phyloP scores from a whole-genome alignment of 2,329 filamentous ascomycete species.

The Macroventuria anomochaeta region DNA sequence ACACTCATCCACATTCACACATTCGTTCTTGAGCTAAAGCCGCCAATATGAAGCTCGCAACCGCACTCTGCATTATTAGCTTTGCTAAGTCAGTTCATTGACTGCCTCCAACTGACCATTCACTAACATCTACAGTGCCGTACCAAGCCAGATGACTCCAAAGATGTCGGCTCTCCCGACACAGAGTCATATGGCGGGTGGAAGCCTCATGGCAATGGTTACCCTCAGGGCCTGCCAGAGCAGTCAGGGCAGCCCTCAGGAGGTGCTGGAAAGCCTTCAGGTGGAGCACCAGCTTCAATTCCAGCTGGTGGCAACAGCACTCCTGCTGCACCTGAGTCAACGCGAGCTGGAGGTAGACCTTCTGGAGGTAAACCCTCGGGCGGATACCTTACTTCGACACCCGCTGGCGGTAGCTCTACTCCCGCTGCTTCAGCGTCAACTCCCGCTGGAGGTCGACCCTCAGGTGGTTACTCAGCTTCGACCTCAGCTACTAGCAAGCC shows the following conservation, averaged over 20 bases:
- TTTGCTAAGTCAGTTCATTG: constrained; percentile 25
- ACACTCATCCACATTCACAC: constrained; percentile 6
- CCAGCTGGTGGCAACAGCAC: not conserved
- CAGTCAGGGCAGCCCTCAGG: not conserved
- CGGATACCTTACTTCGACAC: not conserved
- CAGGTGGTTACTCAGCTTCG: too few species aligned
- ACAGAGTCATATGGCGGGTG: not conserved
- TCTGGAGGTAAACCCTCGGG: too few species aligned
- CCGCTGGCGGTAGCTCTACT: not conserved
- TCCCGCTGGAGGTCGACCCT: too few species aligned
- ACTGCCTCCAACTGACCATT: not conserved
- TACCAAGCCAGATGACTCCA: not conserved
- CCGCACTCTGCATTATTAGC: constrained; percentile 27
- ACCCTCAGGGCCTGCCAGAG: not conserved
- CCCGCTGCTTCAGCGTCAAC: too few species aligned
- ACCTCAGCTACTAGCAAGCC: too few species aligned
- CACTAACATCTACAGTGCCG: not conserved
- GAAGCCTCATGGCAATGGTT: not conserved
- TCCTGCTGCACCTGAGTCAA: too few species aligned
- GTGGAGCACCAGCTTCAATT: not conserved
- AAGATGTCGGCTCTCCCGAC: not conserved
- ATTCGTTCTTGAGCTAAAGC: constrained; percentile 1
- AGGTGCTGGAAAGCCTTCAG: not conserved
- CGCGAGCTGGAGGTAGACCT: too few species aligned
- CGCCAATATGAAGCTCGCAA: constrained; percentile 37